Conservation (phyloP, 2,329 filamentous ascomycete species). For the Teratosphaeria destructans region DNA sequence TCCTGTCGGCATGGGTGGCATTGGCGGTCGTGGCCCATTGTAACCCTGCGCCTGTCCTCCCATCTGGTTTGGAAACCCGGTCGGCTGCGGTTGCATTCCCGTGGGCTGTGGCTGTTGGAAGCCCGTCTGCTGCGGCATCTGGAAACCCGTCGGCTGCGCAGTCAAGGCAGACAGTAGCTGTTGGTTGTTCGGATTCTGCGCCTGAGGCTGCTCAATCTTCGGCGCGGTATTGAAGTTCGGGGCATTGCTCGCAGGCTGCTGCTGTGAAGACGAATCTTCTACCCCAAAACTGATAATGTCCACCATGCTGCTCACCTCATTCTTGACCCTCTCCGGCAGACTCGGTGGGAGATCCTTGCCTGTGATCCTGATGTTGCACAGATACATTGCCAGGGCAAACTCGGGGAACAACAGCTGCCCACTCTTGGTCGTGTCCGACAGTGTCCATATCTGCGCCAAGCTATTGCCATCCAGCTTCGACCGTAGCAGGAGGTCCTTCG, state of each 20-base stretch:
- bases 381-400: conserved; percentile 95
- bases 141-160: conserved; percentile 45
- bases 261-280: conserved; percentile 50
- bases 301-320: conserved; percentile 98
- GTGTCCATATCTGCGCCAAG: conserved; percentile 86
- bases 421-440: conserved; percentile 91
- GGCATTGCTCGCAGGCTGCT: conserved; percentile 51
- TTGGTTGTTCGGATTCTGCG: conserved; percentile 59
- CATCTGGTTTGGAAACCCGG: conserved; percentile 47
- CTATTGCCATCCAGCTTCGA: conserved; percentile 81
- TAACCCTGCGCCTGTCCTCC: conserved; percentile 64
- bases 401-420: conserved; percentile 95
- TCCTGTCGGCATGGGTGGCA: conserved; percentile 69
- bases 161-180: conserved; percentile 49
- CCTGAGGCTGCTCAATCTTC: conserved; percentile 40
- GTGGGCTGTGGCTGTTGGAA: conserved; percentile 44
- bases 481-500: conserved; percentile 75
- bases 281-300: conserved; percentile 97
- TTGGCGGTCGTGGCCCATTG: conserved; percentile 66
- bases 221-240: conserved; percentile 57
- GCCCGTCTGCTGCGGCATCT: conserved; percentile 44
- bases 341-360: conserved; percentile 66
- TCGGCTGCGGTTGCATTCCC: conserved; percentile 49
- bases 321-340: conserved; percentile 78
- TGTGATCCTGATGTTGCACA: conserved; percentile 87